A percentile compares a stretch with the other conserved stretches of the same genome.
These are phyloP conservation scores for Apodospora peruviana DNA, from an alignment of 495 filamentous ascomycete genomes.

Conservation along the genomic window DNA sequence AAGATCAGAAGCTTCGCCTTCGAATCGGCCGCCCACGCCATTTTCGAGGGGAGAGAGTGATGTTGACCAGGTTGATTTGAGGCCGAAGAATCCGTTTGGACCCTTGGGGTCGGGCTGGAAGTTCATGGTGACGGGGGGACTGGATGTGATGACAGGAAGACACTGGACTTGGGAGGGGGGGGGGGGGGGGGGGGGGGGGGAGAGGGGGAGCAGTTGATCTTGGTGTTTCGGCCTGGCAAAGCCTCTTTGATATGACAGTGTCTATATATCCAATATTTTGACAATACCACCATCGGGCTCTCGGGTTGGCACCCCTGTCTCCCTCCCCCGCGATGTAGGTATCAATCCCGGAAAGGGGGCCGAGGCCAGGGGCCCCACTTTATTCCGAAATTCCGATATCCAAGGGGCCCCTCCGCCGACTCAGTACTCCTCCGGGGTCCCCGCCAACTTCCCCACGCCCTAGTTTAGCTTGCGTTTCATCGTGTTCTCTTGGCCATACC, in stretches of 20 bases:
- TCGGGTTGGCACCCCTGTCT: too few species aligned
- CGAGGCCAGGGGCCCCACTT: not conserved
- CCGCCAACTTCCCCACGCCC: not conserved
- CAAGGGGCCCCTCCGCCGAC: too few species aligned
- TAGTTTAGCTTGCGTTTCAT: too few species aligned
- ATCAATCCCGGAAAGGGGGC: not conserved
- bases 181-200: too few species aligned
- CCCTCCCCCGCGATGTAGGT: not conserved
- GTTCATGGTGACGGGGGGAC: not conserved
- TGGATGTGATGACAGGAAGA: not conserved
- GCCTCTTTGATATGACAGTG: too few species aligned
- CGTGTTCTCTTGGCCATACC: too few species aligned
- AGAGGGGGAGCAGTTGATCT: too few species aligned
- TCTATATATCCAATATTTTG: too few species aligned
- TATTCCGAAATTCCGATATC: not conserved
- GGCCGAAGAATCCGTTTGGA: constrained; percentile 1
- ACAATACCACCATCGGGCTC: too few species aligned
- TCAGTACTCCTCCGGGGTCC: not conserved
- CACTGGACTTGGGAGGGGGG: not conserved
- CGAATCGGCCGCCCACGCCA: not conserved
- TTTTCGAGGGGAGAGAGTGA: constrained; percentile 2
- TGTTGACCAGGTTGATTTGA: not conserved
- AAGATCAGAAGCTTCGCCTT: not conserved
- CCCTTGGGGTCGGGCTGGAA: not conserved
- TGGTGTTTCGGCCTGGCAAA: too few species aligned